Conservation (phyloP, 2,329 filamentous ascomycete genomes). For the Dothistroma septosporum region DNA sequence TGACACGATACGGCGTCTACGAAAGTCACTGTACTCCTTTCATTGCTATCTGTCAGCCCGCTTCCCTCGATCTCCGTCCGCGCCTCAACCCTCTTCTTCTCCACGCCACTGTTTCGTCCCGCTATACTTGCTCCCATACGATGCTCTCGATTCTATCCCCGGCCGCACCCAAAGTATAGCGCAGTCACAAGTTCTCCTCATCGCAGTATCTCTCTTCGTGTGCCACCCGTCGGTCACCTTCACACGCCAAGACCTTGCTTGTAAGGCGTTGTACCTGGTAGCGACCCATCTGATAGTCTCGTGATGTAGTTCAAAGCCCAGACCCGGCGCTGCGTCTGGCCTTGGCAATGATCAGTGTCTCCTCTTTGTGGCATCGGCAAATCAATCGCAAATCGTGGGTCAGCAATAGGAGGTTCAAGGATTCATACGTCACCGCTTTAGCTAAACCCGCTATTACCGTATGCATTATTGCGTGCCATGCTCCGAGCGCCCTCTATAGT, state of each 20-base stretch:
- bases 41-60: neutral
- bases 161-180: constrained; percentile 14
- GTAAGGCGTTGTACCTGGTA: neutral
- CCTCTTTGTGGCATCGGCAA: neutral
- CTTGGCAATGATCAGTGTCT: neutral
- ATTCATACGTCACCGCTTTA: too few relatives aligned
- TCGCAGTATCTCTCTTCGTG: constrained; percentile 10
- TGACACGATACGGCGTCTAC: too few relatives aligned
- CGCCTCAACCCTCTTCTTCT: constrained; percentile 13
- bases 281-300: neutral
- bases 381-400: neutral
- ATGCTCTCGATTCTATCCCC: constrained; percentile 8
- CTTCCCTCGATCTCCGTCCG: constrained; percentile 3
- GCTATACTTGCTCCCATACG: constrained; percentile 11
- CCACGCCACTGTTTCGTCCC: constrained; percentile 9
- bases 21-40: neutral
- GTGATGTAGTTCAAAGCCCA: neutral
- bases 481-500: too few relatives aligned
- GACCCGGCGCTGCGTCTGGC: neutral
- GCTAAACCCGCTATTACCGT: too few relatives aligned
- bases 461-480: too few relatives aligned
- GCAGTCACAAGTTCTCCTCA: constrained; percentile 14
- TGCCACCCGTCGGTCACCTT: neutral
- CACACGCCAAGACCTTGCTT: neutral
- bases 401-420: neutral